Conservation (phyloP, 345 rosid genomes). For the Dipteronia dyeriana region DNA sequence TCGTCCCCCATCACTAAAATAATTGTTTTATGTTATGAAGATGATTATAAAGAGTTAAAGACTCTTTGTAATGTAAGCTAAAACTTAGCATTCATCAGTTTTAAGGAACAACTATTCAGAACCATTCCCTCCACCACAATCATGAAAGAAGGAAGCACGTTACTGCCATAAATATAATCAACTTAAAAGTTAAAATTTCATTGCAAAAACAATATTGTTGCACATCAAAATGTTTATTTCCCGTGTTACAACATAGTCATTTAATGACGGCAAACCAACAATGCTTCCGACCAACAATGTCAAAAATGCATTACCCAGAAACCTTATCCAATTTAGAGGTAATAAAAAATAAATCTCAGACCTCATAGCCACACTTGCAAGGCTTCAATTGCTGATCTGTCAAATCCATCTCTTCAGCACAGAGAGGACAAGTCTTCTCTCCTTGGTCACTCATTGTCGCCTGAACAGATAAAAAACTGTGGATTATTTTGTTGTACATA, state of each 20-base stretch:
- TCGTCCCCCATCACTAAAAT: neutral
- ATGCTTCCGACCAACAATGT: neutral
- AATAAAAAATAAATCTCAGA: conserved; percentile 19
- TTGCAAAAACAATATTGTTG: neutral
- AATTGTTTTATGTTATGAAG: neutral
- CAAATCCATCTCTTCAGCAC: conserved; percentile 92
- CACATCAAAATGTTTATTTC: neutral
- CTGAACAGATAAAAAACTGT: conserved; percentile 17
- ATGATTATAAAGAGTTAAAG: neutral
- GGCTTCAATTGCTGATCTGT: conserved; percentile 95
- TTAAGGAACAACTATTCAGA: neutral
- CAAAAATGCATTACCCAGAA: neutral
- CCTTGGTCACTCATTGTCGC: conserved; percentile 80
- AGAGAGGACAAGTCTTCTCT: conserved; percentile 87
- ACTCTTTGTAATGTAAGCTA: neutral
- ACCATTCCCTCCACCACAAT: neutral
- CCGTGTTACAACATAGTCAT: neutral
- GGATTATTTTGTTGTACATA: neutral
- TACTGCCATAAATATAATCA: neutral
- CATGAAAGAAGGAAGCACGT: neutral
- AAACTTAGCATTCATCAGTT: neutral
- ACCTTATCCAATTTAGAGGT: neutral
- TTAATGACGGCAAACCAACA: neutral
- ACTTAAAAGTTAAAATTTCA: neutral
- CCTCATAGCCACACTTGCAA: conserved; percentile 97